Conservation (phyloP, 495 filamentous ascomycete species). For the Amphirosellinia nigrospora region DNA sequence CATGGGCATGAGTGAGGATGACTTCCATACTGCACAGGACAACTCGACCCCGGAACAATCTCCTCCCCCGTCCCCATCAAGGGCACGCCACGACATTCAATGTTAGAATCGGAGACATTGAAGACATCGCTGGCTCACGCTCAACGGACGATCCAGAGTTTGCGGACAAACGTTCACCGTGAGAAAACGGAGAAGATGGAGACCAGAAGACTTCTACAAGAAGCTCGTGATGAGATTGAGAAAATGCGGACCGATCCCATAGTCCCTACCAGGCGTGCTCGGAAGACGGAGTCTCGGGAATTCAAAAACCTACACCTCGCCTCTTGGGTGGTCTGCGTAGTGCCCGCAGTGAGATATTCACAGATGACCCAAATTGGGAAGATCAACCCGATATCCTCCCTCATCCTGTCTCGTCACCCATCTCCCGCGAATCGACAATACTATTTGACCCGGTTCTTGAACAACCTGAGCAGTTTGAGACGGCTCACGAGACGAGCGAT, state of each 20-base stretch:
- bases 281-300: slow-evolving; percentile 72
- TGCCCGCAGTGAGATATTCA: slow-evolving; percentile 74
- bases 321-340: slow-evolving; percentile 80
- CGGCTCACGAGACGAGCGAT: slow-evolving; percentile 82
- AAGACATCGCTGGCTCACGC: slow-evolving; percentile 94
- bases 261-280: slow-evolving; percentile 61
- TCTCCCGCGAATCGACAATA: slow-evolving; percentile 40
- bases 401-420: slow-evolving; percentile 36
- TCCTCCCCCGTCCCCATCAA: slow-evolving; percentile 91
- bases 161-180: slow-evolving; percentile 91
- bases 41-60: slow-evolving; percentile 85
- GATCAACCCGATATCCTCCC: slow-evolving; percentile 58
- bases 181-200: slow-evolving; percentile 99
- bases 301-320: slow-evolving; percentile 70
- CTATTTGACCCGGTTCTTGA: slow-evolving; percentile 44
- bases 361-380: slow-evolving; percentile 89
- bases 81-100: slow-evolving; percentile 84
- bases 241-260: slow-evolving; percentile 66
- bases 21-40: slow-evolving; percentile 69
- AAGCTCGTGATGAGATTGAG: slow-evolving; percentile 92
- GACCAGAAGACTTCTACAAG: slow-evolving; percentile 92
- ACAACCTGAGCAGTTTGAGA: slow-evolving; percentile 74
- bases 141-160: slow-evolving; percentile 92
- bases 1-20: slow-evolving; percentile 63
- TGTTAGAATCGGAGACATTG: slow-evolving; percentile 90